These are phyloP conservation scores for Phytophthora citrophthora DNA, from an alignment of 352 stramenopile species.

Conservation along the genomic window DNA sequence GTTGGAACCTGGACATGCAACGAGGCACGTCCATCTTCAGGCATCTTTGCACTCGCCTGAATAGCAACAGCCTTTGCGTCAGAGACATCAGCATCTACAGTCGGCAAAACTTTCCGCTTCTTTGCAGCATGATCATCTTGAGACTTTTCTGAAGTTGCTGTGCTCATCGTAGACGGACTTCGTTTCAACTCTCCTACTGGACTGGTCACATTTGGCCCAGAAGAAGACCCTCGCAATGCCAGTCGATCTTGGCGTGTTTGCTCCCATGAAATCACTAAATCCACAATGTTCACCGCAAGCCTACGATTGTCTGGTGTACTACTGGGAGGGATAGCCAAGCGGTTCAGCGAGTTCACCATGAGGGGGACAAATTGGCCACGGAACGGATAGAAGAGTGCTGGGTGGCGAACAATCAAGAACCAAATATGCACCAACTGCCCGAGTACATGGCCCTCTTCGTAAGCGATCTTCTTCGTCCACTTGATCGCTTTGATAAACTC, in stretches of 20 bases:
- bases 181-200: slow-evolving; percentile 46
- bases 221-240: slow-evolving; percentile 23
- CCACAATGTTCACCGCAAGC: slow-evolving; percentile 94
- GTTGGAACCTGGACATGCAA: slow-evolving; percentile 21
- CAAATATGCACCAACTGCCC: slow-evolving; percentile 98
- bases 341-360: slow-evolving; percentile 97
- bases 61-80: slow-evolving; percentile 28
- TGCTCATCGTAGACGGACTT: slow-evolving; percentile 29
- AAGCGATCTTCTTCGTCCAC: slow-evolving; percentile 98
- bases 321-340: slow-evolving; percentile 95
- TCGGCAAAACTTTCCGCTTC: slow-evolving; percentile 52
- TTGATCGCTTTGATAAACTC: slow-evolving; percentile 97
- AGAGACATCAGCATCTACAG: slow-evolving; percentile 11
- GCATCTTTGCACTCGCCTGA: slow-evolving; percentile 15
- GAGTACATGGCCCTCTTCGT: slow-evolving; percentile 96
- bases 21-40: not conserved
- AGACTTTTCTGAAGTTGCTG: slow-evolving; percentile 15
- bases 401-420: slow-evolving; percentile 96
- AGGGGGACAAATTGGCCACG: slow-evolving; percentile 94
- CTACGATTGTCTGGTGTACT: slow-evolving; percentile 92
- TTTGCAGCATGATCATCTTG: slow-evolving; percentile 40
- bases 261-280: slow-evolving; percentile 97
- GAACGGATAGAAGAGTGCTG: slow-evolving; percentile 93
- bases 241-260: slow-evolving; percentile 82
- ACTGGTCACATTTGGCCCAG: slow-evolving; percentile 16